Base-by-base conservation (phyloP, 2,329 filamentous ascomycete species). In the Fusarium multiceps region DNA sequence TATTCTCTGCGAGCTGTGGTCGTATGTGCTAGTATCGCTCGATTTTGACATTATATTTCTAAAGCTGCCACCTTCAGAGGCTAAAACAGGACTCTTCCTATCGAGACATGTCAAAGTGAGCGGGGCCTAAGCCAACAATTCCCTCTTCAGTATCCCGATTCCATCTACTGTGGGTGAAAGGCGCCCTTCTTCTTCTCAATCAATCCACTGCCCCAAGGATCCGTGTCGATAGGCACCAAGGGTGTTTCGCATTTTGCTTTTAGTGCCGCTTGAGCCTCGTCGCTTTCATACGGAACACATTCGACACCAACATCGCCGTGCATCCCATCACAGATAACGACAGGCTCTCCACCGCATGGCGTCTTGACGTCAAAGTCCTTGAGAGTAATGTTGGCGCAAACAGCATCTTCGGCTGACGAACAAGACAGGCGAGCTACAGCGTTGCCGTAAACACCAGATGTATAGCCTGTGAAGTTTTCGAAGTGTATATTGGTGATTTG, bases 401-500 rank as follows among this genome's bases (percentile, higher is more conserved):
- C 72, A 7, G 72, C 72, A 18, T 73, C 60, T n/a, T 60, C 55
- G 46, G 66, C 74, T 12, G 63, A 63, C 18, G 70, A 73, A 42
- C 72, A 74, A 1, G 72, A 73, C 46, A 74, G 21, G 20, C 42
- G 47, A 3, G 71, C 72, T 6, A 74, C 67, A 2, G 71, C 72
- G 10, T 72, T 56, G 4, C 72, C 72, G 4, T 74, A 72, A 28
- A 68, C 70, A 12, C 72, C 72, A 2, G 72, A 74, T n/a, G 55
- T 72, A 37, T 70, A 72, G 2, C 72, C 72, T 1, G 71, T 71
- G 6, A 74, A 74, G 66, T 74, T 74, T n/a, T 74, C 55, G 23
- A 74, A 74, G 40, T 72, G 58, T 13, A 74, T 37, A 55, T 74
- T 74, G 32, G 68, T 74, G 25, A 74, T 73, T 55, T 74, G 72